phyloP scores from a whole-genome alignment of 2,329 filamentous ascomycete species.

The Trichoderma atroviride region DNA sequence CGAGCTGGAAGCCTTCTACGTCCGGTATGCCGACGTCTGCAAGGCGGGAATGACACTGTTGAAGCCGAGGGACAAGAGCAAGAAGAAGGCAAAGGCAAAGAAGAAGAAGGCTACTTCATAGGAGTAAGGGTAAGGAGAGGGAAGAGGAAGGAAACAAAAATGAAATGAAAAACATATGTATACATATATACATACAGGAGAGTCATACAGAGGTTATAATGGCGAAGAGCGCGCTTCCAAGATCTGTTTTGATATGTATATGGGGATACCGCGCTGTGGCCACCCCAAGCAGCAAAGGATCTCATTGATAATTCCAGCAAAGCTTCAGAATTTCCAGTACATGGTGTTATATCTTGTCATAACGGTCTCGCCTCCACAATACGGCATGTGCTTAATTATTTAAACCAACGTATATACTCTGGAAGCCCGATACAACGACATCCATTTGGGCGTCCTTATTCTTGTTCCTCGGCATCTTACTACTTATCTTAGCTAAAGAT shows the following conservation, averaged over 20 bases:
- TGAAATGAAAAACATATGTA: background rate
- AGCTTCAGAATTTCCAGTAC: background rate
- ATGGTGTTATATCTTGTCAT: background rate
- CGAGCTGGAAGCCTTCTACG: constrained; percentile 79
- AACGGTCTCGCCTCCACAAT: background rate
- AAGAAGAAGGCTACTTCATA: constrained; percentile 57
- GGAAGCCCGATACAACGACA: background rate
- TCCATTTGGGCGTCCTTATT: too few relatives aligned
- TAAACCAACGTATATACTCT: background rate
- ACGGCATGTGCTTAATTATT: too few relatives aligned
- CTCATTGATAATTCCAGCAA: background rate
- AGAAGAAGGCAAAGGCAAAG: constrained; percentile 79
- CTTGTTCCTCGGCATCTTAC: background rate
- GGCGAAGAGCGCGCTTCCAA: background rate
- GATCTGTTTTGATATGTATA: background rate
- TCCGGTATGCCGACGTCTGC: constrained; percentile 84
- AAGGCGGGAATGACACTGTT: constrained; percentile 84
- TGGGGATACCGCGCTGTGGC: background rate
- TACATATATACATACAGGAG: background rate
- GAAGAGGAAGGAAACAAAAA: background rate
- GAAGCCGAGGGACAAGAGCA: constrained; percentile 92
- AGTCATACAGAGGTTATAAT: background rate
- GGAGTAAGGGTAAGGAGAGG: constrained; percentile 19
- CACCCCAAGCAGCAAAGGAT: background rate
- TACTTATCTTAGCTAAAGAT: background rate